Base-by-base conservation (phyloP, 148 eudicot species). In the Dysphania ambrosioides region DNA sequence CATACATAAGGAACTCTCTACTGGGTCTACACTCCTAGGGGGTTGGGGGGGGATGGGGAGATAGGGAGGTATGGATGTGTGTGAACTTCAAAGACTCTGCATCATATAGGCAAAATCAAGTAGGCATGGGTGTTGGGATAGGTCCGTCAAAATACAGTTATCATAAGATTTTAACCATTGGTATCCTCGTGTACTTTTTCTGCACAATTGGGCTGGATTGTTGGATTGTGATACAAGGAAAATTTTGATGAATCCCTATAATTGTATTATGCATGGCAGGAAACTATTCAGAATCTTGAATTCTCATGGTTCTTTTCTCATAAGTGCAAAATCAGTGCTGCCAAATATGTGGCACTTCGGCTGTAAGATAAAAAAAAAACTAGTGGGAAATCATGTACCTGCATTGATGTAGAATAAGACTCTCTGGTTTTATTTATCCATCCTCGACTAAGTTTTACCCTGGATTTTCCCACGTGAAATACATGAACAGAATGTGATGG, bases 381-480 rank as follows among this genome's bases (percentile, higher is more conserved):
- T 65, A 3, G 31, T 66, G 21, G 44, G n/a, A n/a, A 26, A 34
- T 73, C 31, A 44, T 66, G 6, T 68, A 94, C 98, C 98, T 91
- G 97, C 97, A 94, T 94, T 29, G 98, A 79, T 32, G 86, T 55
- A 42, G 96, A 87, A 81, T 91, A 94, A 12, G 96, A 84, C 35
- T 94, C 98, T 64, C 97, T 83, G 42, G 93, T 91, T 83, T 90
- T 94, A 18, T 93, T 88, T 80, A 94, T 91, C 98, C 98, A 94
- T 78, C 98, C 98, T 84, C 88, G 82, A 72, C 89, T 82, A 11
- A 94, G 96, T 80, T 91, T 94, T 78, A 94, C 83, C 75, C 89
- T 94, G 66, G 84, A 78, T 83, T 87, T 94, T 68, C 98, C 97
- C n/a, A 94, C 87, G 49, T 90, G 90, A 72, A 94, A 85, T 59